Evolutionary conservation across 2,329 filamentous ascomycete genomes (phyloP), one percentile per base, ranked within the genome.

Genomic region (Apiospora marii): DNA sequence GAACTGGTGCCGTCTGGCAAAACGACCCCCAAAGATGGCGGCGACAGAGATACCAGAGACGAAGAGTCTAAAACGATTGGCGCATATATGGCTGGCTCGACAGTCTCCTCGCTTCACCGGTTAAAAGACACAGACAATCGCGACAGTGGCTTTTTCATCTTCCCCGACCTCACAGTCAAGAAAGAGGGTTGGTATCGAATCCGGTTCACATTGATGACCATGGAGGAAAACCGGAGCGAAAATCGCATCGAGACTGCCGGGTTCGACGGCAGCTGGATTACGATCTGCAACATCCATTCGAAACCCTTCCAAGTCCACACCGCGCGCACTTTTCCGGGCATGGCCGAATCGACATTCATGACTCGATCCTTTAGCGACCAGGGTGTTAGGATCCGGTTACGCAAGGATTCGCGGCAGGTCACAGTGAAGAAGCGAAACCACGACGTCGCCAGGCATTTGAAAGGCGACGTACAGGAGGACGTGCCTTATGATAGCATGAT

Each of bases 121-220:
- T 84, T 97, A 71, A 96, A 96, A 81, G 93, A 97, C 79, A 87
- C 90, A 3, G 88, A 92, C 78, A 95, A 95, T 79, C 86, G 85
- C 84, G 94, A 96, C 81, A 93, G 93, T 14, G 94, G 92, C 0
- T 97, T 95, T 83, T 97, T 97, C 79, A 92, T 97, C n/a, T 97
- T 97, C 82, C 93, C 93, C 6, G 94, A 98, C 81, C 86, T 98
- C 30, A 96, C 94, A 0, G 91, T 96, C 73, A 92, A 92, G 79
- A 86, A 91, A 34, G 90, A 93, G 77, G 95, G 95, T 43, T 87
- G 85, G 27, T 96, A 91, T 79, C 87, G 92, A 48, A 87, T 98
- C 51, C 89, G 91, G 71, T 97, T 98, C 80, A 92, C 90, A 68
- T 86, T 97, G 19, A 95, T 92, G 81, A 93, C 95, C 81, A 90